These are phyloP conservation scores for Torulaspora indica DNA, from an alignment of 805 yeast species.

Conservation along the genomic window DNA sequence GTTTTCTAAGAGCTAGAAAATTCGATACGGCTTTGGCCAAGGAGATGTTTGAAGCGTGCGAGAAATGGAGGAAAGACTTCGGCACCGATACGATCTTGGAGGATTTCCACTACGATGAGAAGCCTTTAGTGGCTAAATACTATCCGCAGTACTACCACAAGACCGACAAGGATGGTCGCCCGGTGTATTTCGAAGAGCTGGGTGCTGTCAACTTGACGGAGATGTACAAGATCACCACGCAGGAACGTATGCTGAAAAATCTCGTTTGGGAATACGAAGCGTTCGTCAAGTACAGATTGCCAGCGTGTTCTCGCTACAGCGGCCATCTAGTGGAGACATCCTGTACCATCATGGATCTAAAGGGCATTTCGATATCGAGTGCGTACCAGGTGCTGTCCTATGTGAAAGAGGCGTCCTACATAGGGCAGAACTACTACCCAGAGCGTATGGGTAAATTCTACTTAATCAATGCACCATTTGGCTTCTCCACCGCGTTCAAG, in stretches of 20 bases:
- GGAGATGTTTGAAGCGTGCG: constrained; percentile 81
- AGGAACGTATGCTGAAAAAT: constrained; percentile 93
- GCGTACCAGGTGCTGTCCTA: constrained; percentile 83
- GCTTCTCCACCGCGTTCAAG: constrained; percentile 90
- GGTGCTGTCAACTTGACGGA: constrained; percentile 86
- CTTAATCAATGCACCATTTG: constrained; percentile 94
- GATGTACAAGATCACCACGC: constrained; percentile 89
- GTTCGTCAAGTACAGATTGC: constrained; percentile 75
- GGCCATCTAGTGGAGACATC: constrained; percentile 86
- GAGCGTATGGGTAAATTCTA: constrained; percentile 99
- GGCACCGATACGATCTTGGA: constrained; percentile 82
- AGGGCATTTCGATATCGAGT: constrained; percentile 82
- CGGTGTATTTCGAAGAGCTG: constrained; percentile 88
- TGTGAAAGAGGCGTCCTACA: constrained; percentile 86
- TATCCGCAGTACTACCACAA: constrained; percentile 98
- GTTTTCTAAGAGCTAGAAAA: constrained; percentile 93
- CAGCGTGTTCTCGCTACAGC: constrained; percentile 85
- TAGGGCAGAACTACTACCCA: constrained; percentile 97
- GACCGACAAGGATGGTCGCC: constrained; percentile 95
- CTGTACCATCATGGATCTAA: constrained; percentile 91
- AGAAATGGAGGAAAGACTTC: constrained; percentile 83
- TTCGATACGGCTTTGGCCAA: constrained; percentile 76
- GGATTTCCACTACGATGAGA: constrained; percentile 91
- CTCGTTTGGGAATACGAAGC: constrained; percentile 97
- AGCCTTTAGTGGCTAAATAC: constrained; percentile 77